Conservation (phyloP, 2,329 filamentous ascomycete genomes). For the Cordyceps tenuipes region DNA sequence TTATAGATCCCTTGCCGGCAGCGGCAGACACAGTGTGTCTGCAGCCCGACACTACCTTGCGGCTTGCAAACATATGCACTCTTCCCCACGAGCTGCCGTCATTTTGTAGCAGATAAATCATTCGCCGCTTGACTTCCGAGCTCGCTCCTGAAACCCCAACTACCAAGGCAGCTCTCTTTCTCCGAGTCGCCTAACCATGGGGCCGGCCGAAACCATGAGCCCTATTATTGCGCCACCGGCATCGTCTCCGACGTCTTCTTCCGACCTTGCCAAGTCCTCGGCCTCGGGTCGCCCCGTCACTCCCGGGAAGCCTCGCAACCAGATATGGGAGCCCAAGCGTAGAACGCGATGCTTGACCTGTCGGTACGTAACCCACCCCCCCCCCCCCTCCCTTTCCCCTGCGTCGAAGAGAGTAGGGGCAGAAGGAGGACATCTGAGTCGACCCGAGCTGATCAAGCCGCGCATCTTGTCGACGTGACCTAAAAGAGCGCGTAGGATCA, state of each 20-base stretch:
- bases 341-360: constrained; percentile 1
- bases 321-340: constrained; percentile 1
- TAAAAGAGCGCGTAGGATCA: background rate
- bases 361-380: background rate
- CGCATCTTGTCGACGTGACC: background rate
- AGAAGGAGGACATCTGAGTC: background rate
- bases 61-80: no score
- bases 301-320: background rate
- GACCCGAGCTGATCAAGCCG: background rate
- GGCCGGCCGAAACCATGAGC: background rate
- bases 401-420: background rate
- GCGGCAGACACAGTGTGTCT: background rate
- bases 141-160: background rate
- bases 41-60: background rate
- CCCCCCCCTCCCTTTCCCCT: background rate
- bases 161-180: background rate
- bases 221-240: background rate
- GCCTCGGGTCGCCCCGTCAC: background rate
- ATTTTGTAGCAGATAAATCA: background rate
- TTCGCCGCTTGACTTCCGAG: background rate
- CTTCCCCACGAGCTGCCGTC: background rate
- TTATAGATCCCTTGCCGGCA: background rate
- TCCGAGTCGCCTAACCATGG: background rate
- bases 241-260: background rate
- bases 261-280: background rate